Evolutionary conservation across 371 early-diverging fungal genomes (phyloP).

Genomic region (Coemansia sp.): DNA sequence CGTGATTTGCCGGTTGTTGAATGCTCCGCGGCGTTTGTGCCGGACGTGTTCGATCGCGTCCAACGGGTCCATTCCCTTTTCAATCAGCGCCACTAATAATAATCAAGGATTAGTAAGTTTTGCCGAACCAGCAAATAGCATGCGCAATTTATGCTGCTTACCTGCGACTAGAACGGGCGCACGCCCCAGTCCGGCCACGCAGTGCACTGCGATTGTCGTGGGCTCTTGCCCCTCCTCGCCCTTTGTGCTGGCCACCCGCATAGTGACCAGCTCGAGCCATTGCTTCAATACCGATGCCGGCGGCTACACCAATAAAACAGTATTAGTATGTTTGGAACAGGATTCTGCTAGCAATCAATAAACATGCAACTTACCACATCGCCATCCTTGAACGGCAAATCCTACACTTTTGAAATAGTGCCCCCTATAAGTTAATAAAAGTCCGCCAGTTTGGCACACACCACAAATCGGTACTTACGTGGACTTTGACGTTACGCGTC

Average conservation of each 20-base stretch:
- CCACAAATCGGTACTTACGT: constrained; percentile 45
- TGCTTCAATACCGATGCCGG: constrained; percentile 64
- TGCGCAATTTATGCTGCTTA: constrained; percentile 49
- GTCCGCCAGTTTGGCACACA: background rate
- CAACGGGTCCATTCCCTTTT: constrained; percentile 74
- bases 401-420: constrained; percentile 25
- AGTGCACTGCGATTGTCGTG: constrained; percentile 78
- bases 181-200: constrained; percentile 81
- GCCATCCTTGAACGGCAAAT: constrained; percentile 77
- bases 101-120: background rate
- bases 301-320: constrained; percentile 55
- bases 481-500: constrained; percentile 70
- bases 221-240: constrained; percentile 17
- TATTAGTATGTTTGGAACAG: background rate
- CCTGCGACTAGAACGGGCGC: constrained; percentile 63
- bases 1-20: constrained; percentile 76
- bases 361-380: constrained; percentile 58
- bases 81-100: constrained; percentile 75
- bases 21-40: constrained; percentile 73
- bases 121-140: background rate
- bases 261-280: constrained; percentile 70
- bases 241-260: constrained; percentile 10
- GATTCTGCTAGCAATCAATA: background rate
- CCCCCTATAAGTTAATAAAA: background rate
- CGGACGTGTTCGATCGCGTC: constrained; percentile 79